Percentiles rank a stretch among this genome's conserved stretches.
Conservation (phyloP, 805 yeast genomes). For the Starmerella floricola region DNA sequence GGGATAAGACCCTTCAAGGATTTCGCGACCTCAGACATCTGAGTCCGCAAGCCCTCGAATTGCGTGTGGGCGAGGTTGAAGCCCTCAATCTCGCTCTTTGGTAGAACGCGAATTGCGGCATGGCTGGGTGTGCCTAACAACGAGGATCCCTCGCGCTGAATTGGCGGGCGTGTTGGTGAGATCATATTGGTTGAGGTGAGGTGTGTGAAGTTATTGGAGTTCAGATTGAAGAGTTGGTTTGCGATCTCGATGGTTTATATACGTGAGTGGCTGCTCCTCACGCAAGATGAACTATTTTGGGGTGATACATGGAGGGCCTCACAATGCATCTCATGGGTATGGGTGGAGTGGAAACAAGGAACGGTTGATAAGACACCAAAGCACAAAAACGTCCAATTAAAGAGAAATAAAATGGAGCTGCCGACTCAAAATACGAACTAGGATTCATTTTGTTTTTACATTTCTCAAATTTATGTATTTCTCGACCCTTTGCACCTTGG, state of each 20-base stretch:
- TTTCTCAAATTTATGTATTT: constrained; percentile 6
- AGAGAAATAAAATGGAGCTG: not conserved
- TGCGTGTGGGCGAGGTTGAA: constrained; percentile 50
- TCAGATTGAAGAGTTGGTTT: not conserved
- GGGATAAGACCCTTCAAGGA: constrained; percentile 86
- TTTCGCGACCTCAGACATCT: constrained; percentile 70
- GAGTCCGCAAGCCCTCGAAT: constrained; percentile 69
- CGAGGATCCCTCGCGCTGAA: constrained; percentile 15
- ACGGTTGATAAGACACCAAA: not conserved
- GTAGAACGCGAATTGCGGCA: constrained; percentile 21
- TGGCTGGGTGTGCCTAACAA: constrained; percentile 25
- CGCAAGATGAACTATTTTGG: not conserved
- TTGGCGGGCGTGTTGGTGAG: constrained; percentile 7
- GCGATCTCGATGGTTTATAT: not conserved
- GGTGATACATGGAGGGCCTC: not conserved
- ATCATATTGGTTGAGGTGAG: constrained; percentile 1
- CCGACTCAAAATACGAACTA: not conserved
- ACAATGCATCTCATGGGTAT: not conserved
- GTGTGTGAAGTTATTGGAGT: not conserved
- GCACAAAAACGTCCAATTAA: no score
- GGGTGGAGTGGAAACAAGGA: not conserved
- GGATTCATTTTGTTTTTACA: not conserved
- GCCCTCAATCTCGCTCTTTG: constrained; percentile 32
- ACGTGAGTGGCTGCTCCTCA: not conserved
- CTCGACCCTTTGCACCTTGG: not conserved